Base-by-base conservation (phyloP, 805 yeast genomes). In the Kuraishia piskuri region DNA sequence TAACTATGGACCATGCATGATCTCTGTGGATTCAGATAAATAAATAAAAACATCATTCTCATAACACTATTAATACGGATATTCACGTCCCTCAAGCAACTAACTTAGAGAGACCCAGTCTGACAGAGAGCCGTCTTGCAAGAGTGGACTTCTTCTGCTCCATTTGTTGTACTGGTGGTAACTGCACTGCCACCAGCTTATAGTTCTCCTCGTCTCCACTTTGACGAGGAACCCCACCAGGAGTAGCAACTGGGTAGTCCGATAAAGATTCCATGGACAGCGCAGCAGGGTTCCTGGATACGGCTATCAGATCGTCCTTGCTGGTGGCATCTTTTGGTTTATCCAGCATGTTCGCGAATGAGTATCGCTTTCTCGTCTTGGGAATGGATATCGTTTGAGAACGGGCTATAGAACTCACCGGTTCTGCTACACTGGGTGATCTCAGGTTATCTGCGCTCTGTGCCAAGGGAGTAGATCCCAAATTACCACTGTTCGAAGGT, bases 101-200 rank as follows among this genome's bases (percentile, higher is more conserved):
- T 54, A 56, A 53, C 45, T 58, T 60, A 19, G 63, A 59, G 2
- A 61, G 51, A 7, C 67, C 64, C 17, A 63, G 55, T 20, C 59
- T 56, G n/a, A 60, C 61, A 6, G 64, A 59, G 37, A 63, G 59
- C 57, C 52, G 20, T n/a, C 47, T 22, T 4, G 48, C 52, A 19
- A 50, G 40, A 22, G 22, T 36, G 19, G 24, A 24, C 45, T 49
- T 48, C 49, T 47, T 47, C 31, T 22, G 21, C 9, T 47, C 49
- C 26, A 21, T 31, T 3, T 31, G 40, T n/a, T 8, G 40, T 31
- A 31, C 40, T 10, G 17, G n/a, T 31, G 40, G 40, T n/a, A 8
- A n/a, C 4, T 31, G n/a, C 14, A n/a, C 14, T 12, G 40, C 40
- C 17, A 31, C 40, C 8, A 31, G 7, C 17, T 6, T 8, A 31